Conservation (phyloP, 2,329 filamentous ascomycete genomes). For the Berkeleyomyces rouxiae region DNA sequence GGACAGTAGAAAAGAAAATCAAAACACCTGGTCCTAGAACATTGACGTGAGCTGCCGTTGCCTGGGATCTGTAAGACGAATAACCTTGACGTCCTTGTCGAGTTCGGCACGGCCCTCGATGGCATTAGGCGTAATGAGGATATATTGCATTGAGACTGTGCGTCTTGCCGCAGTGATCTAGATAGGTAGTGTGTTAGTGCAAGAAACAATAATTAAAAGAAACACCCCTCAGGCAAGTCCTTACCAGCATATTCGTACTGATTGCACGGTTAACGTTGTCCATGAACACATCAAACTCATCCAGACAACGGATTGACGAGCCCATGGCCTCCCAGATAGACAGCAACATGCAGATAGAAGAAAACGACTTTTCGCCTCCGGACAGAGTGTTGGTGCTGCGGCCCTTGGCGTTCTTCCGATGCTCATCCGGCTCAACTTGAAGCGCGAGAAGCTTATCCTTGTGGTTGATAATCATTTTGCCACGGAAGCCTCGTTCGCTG, state of each 20-base stretch:
- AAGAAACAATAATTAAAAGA: too few relatives aligned
- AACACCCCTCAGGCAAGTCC: conserved; percentile 19
- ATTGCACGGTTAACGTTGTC: conserved; percentile 88
- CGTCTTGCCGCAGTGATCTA: conserved; percentile 51
- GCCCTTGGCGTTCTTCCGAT: conserved; percentile 49
- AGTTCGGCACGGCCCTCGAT: conserved; percentile 44
- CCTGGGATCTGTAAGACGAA: conserved; percentile 46
- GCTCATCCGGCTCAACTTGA: conserved; percentile 55
- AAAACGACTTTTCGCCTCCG: conserved; percentile 94
- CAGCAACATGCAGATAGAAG: conserved; percentile 82
- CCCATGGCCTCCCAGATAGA: conserved; percentile 98
- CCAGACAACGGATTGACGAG: conserved; percentile 80
- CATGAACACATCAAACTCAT: conserved; percentile 99
- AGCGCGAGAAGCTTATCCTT: conserved; percentile 57
- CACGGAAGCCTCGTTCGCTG: conserved; percentile 76
- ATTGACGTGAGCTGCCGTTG: conserved; percentile 25
- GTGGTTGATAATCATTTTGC: conserved; percentile 66
- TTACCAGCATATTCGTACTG: conserved; percentile 82
- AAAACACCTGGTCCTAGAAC: background rate
- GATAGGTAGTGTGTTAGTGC: background rate
- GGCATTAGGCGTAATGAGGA: conserved; percentile 87
- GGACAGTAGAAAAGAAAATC: background rate
- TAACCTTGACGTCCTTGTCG: conserved; percentile 60
- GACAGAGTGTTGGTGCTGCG: conserved; percentile 83
- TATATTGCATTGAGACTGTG: conserved; percentile 82